These are phyloP conservation scores for Macrolepiota fuliginosa DNA, from an alignment of 768 basidiomycete genomes.

Conservation along the genomic window DNA sequence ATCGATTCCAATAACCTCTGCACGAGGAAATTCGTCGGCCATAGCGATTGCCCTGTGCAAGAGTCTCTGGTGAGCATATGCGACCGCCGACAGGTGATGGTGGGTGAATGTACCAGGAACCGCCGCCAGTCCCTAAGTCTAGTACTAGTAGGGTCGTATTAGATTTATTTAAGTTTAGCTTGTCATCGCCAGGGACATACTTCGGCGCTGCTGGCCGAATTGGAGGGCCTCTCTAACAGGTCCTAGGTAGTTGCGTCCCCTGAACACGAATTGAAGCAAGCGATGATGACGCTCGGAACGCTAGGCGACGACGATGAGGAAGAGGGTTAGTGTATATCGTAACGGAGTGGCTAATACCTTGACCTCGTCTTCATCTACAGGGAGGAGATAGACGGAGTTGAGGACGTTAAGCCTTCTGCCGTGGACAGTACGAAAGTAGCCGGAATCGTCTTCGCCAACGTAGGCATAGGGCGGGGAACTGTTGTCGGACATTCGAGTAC, in stretches of 20 bases:
- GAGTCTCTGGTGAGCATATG: constrained; percentile 8
- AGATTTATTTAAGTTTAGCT: neutral
- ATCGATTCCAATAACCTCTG: constrained; percentile 68
- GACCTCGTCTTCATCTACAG: constrained; percentile 65
- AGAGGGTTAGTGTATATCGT: neutral
- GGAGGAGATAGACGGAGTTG: constrained; percentile 58
- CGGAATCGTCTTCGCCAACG: constrained; percentile 39
- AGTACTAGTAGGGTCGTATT: constrained; percentile 36
- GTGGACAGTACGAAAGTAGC: constrained; percentile 49
- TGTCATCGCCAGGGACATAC: constrained; percentile 21
- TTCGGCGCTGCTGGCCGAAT: constrained; percentile 44
- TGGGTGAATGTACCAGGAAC: constrained; percentile 45
- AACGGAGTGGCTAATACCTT: constrained; percentile 35
- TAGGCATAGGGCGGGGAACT: constrained; percentile 2
- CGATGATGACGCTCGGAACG: constrained; percentile 63
- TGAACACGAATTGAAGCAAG: constrained; percentile 64
- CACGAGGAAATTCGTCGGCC: constrained; percentile 68
- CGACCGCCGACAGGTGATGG: constrained; percentile 5
- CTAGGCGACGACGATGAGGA: constrained; percentile 27
- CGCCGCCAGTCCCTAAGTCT: constrained; percentile 69
- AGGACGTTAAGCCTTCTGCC: constrained; percentile 55
- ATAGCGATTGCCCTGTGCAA: constrained; percentile 63
- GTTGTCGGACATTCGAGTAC: constrained; percentile 3
- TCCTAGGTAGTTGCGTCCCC: constrained; percentile 63
- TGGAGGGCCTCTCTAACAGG: constrained; percentile 58